Base-by-base conservation (phyloP, 2,329 filamentous ascomycete species). In the Aspergillus tanneri region DNA sequence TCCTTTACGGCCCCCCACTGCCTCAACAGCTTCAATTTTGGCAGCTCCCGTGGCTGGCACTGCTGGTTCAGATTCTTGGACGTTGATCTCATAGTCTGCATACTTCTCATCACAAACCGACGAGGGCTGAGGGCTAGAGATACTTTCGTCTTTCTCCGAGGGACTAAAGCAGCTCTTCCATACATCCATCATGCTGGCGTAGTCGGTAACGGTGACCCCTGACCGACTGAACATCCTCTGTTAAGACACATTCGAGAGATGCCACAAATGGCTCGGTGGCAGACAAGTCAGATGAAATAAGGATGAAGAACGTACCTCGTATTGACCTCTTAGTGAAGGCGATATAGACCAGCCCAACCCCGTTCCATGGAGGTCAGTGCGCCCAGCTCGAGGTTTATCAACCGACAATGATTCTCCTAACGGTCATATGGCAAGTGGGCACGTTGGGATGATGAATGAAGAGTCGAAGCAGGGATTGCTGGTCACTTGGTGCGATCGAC, bases 1-100 rank as follows among this genome's bases (percentile, higher is more conserved):
- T 8, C 63, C 60, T 42, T 60, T 64, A n/a, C 56, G 55, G n/a
- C 61, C 59, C 35, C 61, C 62, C 14, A 66, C 59, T 1, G 59
- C 55, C 39, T 63, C 60, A 10, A 58, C 57, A 10, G 61, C 63
- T 40, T 64, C 59, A 23, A 66, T 60, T 47, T 61, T 63, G 21
- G 55, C 56, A n/a, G 61, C 56, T 9, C 59, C 61, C 6, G 48
- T 52, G 8, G 51, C 52, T 35, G 60, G 54, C 9, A 34, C 40
- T 2, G 38, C 10, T 14, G 43, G 9, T 21, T 32, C 24, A 4
- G 43, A 28, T 19, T 49, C 27, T 12, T 47, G 34, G 10, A 46
- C 39, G 11, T 42, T 36, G 38, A 54, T 30, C 21, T 49, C 48
- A 34, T 52, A 36, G 10, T 49, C 42, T 22, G 25, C 19, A 16